Conservation (phyloP, 208 protist genomes). For the Balamuthia mandrillaris region DNA sequence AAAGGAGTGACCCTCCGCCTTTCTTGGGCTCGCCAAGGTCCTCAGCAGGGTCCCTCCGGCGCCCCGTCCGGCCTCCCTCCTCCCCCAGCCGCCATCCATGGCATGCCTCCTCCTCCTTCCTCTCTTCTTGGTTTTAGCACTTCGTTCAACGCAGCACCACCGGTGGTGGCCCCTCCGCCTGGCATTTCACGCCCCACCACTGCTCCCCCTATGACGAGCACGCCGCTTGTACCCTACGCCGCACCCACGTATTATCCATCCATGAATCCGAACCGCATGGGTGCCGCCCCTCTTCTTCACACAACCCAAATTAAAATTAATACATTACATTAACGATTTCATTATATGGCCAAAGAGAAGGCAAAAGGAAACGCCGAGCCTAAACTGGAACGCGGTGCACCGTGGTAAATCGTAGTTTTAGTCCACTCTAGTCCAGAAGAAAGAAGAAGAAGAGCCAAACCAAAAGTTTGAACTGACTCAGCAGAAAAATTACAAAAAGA, state of each 20-base stretch:
- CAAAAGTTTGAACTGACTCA: too few species aligned
- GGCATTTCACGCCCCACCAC: neutral
- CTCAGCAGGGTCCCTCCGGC: neutral
- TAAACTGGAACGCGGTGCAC: too few species aligned
- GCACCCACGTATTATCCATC: conserved; percentile 26
- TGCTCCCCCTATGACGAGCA: neutral
- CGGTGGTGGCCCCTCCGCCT: neutral
- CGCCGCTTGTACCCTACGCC: neutral
- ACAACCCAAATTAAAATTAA: too few species aligned
- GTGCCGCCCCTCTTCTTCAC: too few species aligned
- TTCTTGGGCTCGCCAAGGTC: conserved; percentile 31
- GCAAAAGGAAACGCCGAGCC: too few species aligned
- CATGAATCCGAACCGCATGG: conserved; percentile 32
- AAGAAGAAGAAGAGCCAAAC: too few species aligned
- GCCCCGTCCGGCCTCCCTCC: conserved; percentile 11
- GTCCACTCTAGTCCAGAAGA: too few species aligned
- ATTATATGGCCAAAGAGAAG: too few species aligned
- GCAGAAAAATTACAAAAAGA: too few species aligned
- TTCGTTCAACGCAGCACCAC: neutral
- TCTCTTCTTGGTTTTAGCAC: neutral
- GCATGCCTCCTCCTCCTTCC: conserved; percentile 7
- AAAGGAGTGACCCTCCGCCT: conserved; percentile 30
- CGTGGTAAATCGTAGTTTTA: too few species aligned
- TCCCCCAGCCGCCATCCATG: neutral
- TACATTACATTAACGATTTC: too few species aligned